Percentiles rank a stretch among this genome's conserved stretches.
Evolutionary conservation across 495 filamentous ascomycete genomes (phyloP).

Genomic region (Lophiostoma macrostomum): DNA sequence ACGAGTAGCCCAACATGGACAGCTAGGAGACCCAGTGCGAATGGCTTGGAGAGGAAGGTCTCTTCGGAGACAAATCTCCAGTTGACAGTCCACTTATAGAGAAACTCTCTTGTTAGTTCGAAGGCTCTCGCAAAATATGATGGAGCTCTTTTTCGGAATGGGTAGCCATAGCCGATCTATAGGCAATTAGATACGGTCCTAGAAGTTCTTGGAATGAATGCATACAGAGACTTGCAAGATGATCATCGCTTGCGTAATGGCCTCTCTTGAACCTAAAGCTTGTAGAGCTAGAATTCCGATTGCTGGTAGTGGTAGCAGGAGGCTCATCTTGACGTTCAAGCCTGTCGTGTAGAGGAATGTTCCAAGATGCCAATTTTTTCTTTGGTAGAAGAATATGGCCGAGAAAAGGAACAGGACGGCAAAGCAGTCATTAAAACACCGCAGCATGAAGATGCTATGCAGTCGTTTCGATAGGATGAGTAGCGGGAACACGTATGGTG

Average conservation of each 20-base stretch:
- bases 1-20: constrained; percentile 65
- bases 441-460: constrained; percentile 88
- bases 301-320: constrained; percentile 77
- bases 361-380: constrained; percentile 65
- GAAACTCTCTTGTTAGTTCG: constrained; percentile 81
- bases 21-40: constrained; percentile 64
- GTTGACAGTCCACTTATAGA: constrained; percentile 98
- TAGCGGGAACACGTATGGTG: constrained; percentile 83
- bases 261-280: constrained; percentile 58
- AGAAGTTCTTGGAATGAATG: constrained; percentile 4
- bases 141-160: constrained; percentile 67
- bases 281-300: constrained; percentile 71
- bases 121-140: constrained; percentile 82
- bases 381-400: constrained; percentile 73
- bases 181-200: not conserved
- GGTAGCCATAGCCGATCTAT: constrained; percentile 64
- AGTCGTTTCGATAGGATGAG: constrained; percentile 86
- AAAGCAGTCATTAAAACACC: constrained; percentile 94
- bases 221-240: constrained; percentile 72
- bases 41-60: constrained; percentile 69
- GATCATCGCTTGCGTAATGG: constrained; percentile 62
- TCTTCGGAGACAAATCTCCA: constrained; percentile 91
- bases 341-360: constrained; percentile 72
- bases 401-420: constrained; percentile 77
- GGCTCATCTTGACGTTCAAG: constrained; percentile 89